Evolutionary conservation across 768 basidiomycete genomes (phyloP), one percentile per base, ranked within the genome.

Genomic region (Mycena pura): DNA sequence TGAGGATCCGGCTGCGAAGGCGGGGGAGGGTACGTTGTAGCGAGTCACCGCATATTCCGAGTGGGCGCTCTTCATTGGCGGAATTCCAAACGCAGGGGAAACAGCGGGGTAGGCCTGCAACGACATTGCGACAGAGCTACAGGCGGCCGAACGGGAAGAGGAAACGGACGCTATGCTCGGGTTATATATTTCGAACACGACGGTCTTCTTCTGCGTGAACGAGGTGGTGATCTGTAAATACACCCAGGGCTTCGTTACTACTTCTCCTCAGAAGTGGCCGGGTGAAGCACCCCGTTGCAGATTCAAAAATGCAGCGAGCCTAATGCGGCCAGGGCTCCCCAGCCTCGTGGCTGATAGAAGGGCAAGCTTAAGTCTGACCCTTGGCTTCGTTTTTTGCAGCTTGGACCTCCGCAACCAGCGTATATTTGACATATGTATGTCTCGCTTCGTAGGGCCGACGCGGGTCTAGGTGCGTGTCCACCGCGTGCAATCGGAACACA

Each of bases 1-100:
- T 63, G 62, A 63, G 62, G 62, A 63, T 63, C 62, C 62, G 24
- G 5, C 50, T 28, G 56, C 56, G 62, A 63, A 63, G 62, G 45
- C 38, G 21, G 50, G 47, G 51, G 62, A 14, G 41, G 22, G 34
- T 39, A 34, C 40, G 51, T 32, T 41, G 32, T 53, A 40, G 47
- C 58, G 58, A 17, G 51, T 19, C 32, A 31, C 39, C 36, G 50
- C 3, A 41, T 63, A 63, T 38, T 41, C 45, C 41, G 48, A 13
- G 39, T 29, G 39, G 21, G 29, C 21, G 13, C 28, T 3, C 11
- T 28, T 13, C 19, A 28, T 3, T 38, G n/a, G 14, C 9, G 9
- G 51, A 41, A 27, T 55, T 21, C 24, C 53, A 31, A 49, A 55
- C 5, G 46, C 27, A 38, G 59, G 50, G 36, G 22, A 31, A 44